These are phyloP conservation scores for Fraxinus americana DNA, from an alignment of 257 asterid species.

Conservation along the genomic window DNA sequence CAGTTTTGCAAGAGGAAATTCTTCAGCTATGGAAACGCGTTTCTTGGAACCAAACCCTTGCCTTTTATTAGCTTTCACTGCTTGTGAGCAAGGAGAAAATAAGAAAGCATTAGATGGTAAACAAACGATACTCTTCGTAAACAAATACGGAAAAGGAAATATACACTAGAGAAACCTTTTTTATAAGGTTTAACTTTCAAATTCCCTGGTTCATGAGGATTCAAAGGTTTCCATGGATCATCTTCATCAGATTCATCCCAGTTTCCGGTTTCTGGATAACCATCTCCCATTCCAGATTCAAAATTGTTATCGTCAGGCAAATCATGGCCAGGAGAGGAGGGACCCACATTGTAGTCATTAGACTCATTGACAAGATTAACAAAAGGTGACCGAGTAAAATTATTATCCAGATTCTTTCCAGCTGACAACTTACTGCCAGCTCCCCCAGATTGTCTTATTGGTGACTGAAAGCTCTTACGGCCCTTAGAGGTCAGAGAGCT, in stretches of 20 bases:
- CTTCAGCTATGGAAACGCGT: constrained; percentile 40
- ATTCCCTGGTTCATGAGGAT: constrained; percentile 91
- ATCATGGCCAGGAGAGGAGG: constrained; percentile 43
- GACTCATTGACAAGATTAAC: constrained; percentile 42
- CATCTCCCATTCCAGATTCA: constrained; percentile 48
- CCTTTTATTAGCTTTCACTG: constrained; percentile 64
- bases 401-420: constrained; percentile 53
- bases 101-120: constrained; percentile 21
- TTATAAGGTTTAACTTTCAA: constrained; percentile 75
- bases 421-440: constrained; percentile 47
- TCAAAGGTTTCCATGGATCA: constrained; percentile 93
- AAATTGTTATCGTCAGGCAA: constrained; percentile 41
- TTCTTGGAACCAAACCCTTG: constrained; percentile 44
- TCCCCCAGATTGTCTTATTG: constrained; percentile 57
- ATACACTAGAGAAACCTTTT: constrained; percentile 45
- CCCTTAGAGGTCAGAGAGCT: constrained; percentile 50
- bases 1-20: constrained; percentile 78
- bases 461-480: constrained; percentile 63
- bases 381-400: constrained; percentile 40
- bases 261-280: constrained; percentile 47
- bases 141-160: constrained; percentile 23
- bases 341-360: constrained; percentile 37
- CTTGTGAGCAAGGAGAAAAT: constrained; percentile 31
- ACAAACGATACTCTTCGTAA: constrained; percentile 2
- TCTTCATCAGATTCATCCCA: constrained; percentile 55